Percentiles rank a stretch among this genome's conserved stretches.
phyloP scores from a whole-genome alignment of 306 rosid genomes.

The Casuarina equisetifolia region DNA sequence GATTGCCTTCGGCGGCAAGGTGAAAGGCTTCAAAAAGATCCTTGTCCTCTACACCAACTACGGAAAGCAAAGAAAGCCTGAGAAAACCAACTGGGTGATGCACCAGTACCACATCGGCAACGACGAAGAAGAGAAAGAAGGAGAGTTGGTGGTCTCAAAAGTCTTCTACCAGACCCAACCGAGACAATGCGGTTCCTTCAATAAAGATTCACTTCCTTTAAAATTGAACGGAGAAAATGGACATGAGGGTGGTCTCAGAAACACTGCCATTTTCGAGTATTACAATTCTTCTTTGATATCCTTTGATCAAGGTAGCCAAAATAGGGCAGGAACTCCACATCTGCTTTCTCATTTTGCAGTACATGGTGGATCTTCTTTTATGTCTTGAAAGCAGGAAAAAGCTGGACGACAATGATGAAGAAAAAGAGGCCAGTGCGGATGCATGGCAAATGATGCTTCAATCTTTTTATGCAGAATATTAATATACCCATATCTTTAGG shows the following conservation, averaged over 20 bases:
- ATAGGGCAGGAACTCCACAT: slow-evolving; percentile 38
- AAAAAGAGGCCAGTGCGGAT: background rate
- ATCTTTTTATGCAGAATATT: background rate
- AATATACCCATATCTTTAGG: slow-evolving; percentile 13
- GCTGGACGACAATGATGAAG: background rate
- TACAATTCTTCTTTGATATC: slow-evolving; percentile 49
- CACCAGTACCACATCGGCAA: slow-evolving; percentile 64
- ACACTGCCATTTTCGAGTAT: slow-evolving; percentile 37
- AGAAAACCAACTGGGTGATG: slow-evolving; percentile 80
- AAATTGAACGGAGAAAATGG: slow-evolving; percentile 35
- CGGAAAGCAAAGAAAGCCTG: slow-evolving; percentile 70
- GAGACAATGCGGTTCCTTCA: slow-evolving; percentile 57
- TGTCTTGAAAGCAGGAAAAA: slow-evolving; percentile 29
- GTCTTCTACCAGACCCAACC: slow-evolving; percentile 84
- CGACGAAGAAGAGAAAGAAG: slow-evolving; percentile 72
- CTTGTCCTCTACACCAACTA: slow-evolving; percentile 75
- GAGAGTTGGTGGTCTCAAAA: slow-evolving; percentile 69
- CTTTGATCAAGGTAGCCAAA: slow-evolving; percentile 55
- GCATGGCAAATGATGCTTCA: background rate
- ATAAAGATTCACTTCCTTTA: slow-evolving; percentile 47
- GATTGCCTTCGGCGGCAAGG: slow-evolving; percentile 25
- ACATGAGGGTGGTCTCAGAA: slow-evolving; percentile 31
- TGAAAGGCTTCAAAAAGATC: slow-evolving; percentile 69
- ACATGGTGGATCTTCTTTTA: slow-evolving; percentile 53
- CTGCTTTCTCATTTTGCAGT: slow-evolving; percentile 41